Conservation (phyloP, 192 early-diverging fungal species). For the Backusella parvicylindrica region DNA sequence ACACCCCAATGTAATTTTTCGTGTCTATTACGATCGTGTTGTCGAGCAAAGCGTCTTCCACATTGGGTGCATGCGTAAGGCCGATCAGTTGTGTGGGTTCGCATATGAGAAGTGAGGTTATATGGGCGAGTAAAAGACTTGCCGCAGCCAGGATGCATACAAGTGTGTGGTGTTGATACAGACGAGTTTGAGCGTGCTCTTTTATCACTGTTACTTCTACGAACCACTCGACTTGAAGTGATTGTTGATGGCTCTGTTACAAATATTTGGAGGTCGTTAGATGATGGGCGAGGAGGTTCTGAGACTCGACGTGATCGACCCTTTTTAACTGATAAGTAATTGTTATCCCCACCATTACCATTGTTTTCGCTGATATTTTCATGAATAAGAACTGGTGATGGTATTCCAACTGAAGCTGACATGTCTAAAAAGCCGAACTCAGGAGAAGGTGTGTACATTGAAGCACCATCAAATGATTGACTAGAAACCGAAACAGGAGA, state of each 20-base stretch:
- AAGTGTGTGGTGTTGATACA: conserved; percentile 1
- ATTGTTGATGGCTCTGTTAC: not conserved
- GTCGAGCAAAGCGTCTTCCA: conserved; percentile 76
- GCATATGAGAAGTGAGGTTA: conserved; percentile 72
- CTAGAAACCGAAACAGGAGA: not conserved
- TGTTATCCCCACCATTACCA: not conserved
- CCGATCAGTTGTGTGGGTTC: conserved; percentile 73
- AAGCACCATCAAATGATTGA: not conserved
- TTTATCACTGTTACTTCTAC: conserved; percentile 17
- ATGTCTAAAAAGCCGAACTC: not conserved
- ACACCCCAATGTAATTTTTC: conserved; percentile 70
- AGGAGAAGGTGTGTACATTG: conserved; percentile 3
- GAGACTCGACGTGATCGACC: conserved; percentile 19
- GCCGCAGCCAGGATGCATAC: conserved; percentile 48
- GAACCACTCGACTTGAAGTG: not conserved
- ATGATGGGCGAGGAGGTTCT: conserved; percentile 13
- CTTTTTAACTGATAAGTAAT: not conserved
- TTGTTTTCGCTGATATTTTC: not conserved
- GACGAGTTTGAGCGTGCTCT: conserved; percentile 2
- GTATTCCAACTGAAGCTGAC: not conserved
- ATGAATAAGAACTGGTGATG: not conserved
- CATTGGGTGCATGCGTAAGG: conserved; percentile 75
- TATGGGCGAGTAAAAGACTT: conserved; percentile 73
- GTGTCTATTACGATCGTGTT: conserved; percentile 89
- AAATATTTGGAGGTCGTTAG: not conserved